Percentiles rank a stretch among this genome's conserved stretches.
Conservation (phyloP, 2,329 filamentous ascomycete species). For the Trichoderma brevicompactum region DNA sequence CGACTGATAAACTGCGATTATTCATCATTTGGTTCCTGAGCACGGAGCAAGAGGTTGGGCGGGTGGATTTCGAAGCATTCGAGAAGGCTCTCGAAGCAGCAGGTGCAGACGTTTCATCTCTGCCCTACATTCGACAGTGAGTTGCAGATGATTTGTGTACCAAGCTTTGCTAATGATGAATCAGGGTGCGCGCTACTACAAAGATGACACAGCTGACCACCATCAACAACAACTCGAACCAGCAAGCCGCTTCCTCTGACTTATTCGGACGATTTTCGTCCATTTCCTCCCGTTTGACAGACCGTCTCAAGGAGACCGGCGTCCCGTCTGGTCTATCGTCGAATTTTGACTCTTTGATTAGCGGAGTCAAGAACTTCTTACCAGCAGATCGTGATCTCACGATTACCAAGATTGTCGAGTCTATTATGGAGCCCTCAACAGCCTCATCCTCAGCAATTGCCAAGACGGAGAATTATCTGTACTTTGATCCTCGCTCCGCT, state of each 20-base stretch:
- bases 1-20: slow-evolving; percentile 85
- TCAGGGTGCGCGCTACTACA: slow-evolving; percentile 85
- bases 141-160: slow-evolving; percentile 35
- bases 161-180: slow-evolving; percentile 34
- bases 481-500: slow-evolving; percentile 92
- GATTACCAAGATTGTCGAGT: slow-evolving; percentile 96
- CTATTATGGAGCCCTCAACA: slow-evolving; percentile 92
- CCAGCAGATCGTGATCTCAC: slow-evolving; percentile 94
- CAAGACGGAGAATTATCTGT: slow-evolving; percentile 95
- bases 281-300: slow-evolving; percentile 88
- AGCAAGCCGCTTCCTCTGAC: slow-evolving; percentile 67
- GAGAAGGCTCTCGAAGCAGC: slow-evolving; percentile 79
- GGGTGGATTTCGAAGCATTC: slow-evolving; percentile 82
- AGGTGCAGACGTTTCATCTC: slow-evolving; percentile 74
- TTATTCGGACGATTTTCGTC: slow-evolving; percentile 93
- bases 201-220: slow-evolving; percentile 98
- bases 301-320: slow-evolving; percentile 87
- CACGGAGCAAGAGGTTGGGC: slow-evolving; percentile 84
- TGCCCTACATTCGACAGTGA: slow-evolving; percentile 86
- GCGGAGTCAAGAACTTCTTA: slow-evolving; percentile 97
- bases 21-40: slow-evolving; percentile 98
- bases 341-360: slow-evolving; percentile 93
- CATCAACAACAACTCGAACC: slow-evolving; percentile 73
- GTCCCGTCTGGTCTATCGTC: slow-evolving; percentile 70
- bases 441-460: slow-evolving; percentile 90